A percentile compares a stretch with the other conserved stretches of the same genome.
These are phyloP conservation scores for Garcia nutans DNA, from an alignment of 345 rosid genomes.

Conservation along the genomic window DNA sequence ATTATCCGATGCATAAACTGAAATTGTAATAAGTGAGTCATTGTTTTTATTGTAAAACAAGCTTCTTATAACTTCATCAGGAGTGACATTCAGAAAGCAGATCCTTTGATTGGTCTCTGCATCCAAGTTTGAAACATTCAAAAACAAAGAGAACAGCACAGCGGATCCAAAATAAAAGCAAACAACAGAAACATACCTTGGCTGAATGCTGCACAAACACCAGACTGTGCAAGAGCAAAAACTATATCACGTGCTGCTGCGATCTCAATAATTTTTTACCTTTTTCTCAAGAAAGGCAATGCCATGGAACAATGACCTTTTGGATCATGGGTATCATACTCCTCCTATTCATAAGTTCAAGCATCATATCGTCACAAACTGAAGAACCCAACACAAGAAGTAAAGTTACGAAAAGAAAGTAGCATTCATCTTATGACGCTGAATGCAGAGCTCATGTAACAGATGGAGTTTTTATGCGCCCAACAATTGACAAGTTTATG, in stretches of 20 bases:
- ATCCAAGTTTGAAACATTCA: not conserved
- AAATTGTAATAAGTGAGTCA: conserved; percentile 94
- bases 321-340: conserved; percentile 95
- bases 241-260: conserved; percentile 92
- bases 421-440: too few species aligned
- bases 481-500: too few species aligned
- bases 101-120: conserved; percentile 84
- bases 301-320: conserved; percentile 75
- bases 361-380: not conserved
- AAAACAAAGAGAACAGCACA: too few species aligned
- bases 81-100: conserved; percentile 83
- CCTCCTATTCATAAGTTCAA: conserved; percentile 49
- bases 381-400: too few species aligned
- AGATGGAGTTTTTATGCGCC: too few species aligned
- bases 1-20: conserved; percentile 88
- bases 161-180: too few species aligned
- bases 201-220: conserved; percentile 88
- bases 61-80: conserved; percentile 90
- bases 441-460: too few species aligned
- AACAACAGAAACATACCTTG: conserved; percentile 48
- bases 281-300: conserved; percentile 81
- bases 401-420: too few species aligned
- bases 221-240: conserved; percentile 95
- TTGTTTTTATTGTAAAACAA: conserved; percentile 92
- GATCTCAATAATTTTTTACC: conserved; percentile 88